A percentile compares a stretch with the other conserved stretches of the same genome.
Conservation (phyloP, 2,329 filamentous ascomycete species). For the Claviceps africana region DNA sequence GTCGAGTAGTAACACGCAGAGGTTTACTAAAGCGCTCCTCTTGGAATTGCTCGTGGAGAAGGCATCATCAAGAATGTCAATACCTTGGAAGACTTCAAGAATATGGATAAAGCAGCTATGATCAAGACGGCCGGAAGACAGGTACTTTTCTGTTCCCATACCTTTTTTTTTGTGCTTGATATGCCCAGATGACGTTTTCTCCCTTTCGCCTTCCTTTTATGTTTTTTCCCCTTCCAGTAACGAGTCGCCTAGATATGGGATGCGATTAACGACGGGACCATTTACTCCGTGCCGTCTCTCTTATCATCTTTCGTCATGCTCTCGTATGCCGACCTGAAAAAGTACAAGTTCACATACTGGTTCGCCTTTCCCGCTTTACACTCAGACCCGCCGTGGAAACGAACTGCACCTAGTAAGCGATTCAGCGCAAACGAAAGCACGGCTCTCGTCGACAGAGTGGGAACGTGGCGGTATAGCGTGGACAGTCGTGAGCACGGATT, state of each 20-base stretch:
- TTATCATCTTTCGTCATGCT: conserved; percentile 80
- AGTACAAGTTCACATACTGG: conserved; percentile 96
- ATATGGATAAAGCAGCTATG: conserved; percentile 64
- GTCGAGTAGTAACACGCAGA: neutral
- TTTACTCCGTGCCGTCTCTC: conserved; percentile 86
- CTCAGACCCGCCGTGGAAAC: conserved; percentile 72
- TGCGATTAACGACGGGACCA: conserved; percentile 88
- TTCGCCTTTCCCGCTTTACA: conserved; percentile 92
- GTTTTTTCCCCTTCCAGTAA: neutral
- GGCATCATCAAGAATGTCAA: conserved; percentile 94
- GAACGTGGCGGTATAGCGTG: conserved; percentile 73
- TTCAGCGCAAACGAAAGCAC: conserved; percentile 59
- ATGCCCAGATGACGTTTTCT: neutral
- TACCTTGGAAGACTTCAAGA: conserved; percentile 85
- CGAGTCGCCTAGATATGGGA: conserved; percentile 64
- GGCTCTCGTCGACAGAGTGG: conserved; percentile 65
- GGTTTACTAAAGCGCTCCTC: conserved; percentile 41
- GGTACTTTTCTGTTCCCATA: conserved; percentile 29
- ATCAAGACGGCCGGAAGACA: conserved; percentile 67
- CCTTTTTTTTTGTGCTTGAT: neutral
- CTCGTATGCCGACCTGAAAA: conserved; percentile 91
- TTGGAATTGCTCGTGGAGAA: conserved; percentile 66
- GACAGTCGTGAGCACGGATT: conserved; percentile 84
- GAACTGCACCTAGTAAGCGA: conserved; percentile 36
- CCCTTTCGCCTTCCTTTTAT: neutral